phyloP scores from a whole-genome alignment of 306 rosid genomes.

The Cucumis sativus region Cucumber_9930_V3 NC_026655.2:2818501-2819000 shows the following conservation, averaged over 20 bases:
- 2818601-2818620: not conserved
- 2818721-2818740: no score
- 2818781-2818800: no score
- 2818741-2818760: no score
- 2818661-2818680: not conserved
- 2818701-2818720: no score
- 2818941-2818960: not conserved
- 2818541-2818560: constrained; percentile 17
- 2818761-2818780: no score
- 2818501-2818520: constrained; percentile 20
- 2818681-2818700: not conserved
- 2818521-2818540: constrained; percentile 34
- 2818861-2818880: no score
- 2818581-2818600: constrained; percentile 14
- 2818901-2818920: no score
- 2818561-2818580: constrained; percentile 34
- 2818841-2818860: no score
- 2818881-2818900: no score
- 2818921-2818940: no score
- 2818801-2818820: no score
- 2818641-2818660: not conserved
- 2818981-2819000: not conserved
- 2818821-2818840: no score
- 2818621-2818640: not conserved
- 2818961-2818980: not conserved